These are phyloP conservation scores for Aspergillus sclerotialis DNA, from an alignment of 2,329 filamentous ascomycete genomes.

Conservation along the genomic window DNA sequence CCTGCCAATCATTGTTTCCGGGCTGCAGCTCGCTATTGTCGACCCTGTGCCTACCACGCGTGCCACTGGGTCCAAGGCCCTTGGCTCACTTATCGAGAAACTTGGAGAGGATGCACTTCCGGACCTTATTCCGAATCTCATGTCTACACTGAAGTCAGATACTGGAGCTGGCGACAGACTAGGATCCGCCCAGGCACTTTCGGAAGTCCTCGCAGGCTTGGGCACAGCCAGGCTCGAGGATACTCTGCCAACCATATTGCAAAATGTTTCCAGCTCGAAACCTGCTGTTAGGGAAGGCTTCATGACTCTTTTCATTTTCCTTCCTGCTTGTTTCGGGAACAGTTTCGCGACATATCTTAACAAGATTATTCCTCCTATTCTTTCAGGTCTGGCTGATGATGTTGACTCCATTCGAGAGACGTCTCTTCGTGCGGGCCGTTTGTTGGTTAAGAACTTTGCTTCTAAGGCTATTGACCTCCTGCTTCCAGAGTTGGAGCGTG, in stretches of 20 bases:
- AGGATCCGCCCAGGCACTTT: constrained; percentile 91
- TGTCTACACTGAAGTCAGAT: constrained; percentile 96
- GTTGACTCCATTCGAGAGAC: constrained; percentile 95
- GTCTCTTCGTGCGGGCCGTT: constrained; percentile 83
- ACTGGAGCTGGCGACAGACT: constrained; percentile 93
- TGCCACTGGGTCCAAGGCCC: constrained; percentile 88
- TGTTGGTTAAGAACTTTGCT: constrained; percentile 97
- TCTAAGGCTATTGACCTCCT: constrained; percentile 89
- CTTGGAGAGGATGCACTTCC: constrained; percentile 93
- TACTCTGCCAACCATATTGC: constrained; percentile 88
- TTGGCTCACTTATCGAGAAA: constrained; percentile 96
- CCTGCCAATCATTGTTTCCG: constrained; percentile 84
- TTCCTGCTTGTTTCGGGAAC: constrained; percentile 98
- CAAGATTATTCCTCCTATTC: constrained; percentile 90
- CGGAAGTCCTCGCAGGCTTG: constrained; percentile 89
- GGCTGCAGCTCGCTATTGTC: constrained; percentile 79
- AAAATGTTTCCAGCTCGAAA: constrained; percentile 90
- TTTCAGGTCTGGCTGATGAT: constrained; percentile 90
- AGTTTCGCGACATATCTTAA: constrained; percentile 94
- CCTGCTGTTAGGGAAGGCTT: constrained; percentile 90
- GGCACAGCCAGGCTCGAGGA: constrained; percentile 91
- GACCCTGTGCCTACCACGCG: constrained; percentile 95
- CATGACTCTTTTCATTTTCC: constrained; percentile 99
- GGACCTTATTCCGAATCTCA: constrained; percentile 93
- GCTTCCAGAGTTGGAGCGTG: constrained; percentile 88